Evolutionary conservation across 2,329 filamentous ascomycete genomes (phyloP).

Genomic region (Fusarium sp.): DNA sequence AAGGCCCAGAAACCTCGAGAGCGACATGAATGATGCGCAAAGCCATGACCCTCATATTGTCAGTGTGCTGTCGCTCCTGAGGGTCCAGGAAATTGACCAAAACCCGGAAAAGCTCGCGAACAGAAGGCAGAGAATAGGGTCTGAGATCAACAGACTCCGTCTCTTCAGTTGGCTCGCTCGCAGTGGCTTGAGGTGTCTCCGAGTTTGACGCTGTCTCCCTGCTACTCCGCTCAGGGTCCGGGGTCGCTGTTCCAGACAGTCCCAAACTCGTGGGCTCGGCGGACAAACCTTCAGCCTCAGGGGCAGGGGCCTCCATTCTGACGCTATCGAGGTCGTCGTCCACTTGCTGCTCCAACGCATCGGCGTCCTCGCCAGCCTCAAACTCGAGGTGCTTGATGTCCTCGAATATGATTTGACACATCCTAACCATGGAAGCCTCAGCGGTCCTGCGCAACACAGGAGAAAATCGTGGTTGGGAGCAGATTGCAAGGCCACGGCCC

Average conservation of each 20-base stretch:
- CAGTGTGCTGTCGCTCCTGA: constrained; percentile 90
- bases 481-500: constrained; percentile 97
- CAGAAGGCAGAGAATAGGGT: constrained; percentile 94
- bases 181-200: constrained; percentile 37
- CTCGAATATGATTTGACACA: constrained; percentile 99
- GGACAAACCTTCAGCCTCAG: constrained; percentile 37
- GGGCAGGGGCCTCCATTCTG: constrained; percentile 74
- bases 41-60: constrained; percentile 97
- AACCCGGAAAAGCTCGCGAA: constrained; percentile 92
- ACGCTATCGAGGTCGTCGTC: constrained; percentile 79
- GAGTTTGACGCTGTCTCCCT: constrained; percentile 67
- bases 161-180: constrained; percentile 53
- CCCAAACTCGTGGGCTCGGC: constrained; percentile 33
- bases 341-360: constrained; percentile 73
- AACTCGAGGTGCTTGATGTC: constrained; percentile 85
- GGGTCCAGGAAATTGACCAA: constrained; percentile 94
- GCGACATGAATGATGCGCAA: constrained; percentile 97
- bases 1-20: constrained; percentile 93
- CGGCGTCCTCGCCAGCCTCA: constrained; percentile 75
- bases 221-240: constrained; percentile 50
- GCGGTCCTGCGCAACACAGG: constrained; percentile 91
- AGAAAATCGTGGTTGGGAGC: constrained; percentile 91
- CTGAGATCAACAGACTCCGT: constrained; percentile 71
- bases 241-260: constrained; percentile 25
- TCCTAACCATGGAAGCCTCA: constrained; percentile 97